phyloP scores from a whole-genome alignment of 352 stramenopile species.

The Globisporangium sylvaticum region DNA sequence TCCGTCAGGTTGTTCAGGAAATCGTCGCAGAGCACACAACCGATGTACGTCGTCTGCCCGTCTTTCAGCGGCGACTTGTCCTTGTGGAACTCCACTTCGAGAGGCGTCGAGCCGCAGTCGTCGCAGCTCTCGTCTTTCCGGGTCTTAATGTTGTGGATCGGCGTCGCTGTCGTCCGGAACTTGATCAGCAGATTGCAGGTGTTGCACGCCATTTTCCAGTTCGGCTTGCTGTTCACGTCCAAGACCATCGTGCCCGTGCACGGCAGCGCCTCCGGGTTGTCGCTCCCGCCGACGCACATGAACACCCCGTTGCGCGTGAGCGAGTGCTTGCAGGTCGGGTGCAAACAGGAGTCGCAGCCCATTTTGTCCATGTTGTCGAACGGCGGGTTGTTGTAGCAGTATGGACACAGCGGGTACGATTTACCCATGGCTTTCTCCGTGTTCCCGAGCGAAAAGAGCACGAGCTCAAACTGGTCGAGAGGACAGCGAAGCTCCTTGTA shows the following conservation, averaged over 20 bases:
- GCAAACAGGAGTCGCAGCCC: constrained; percentile 41
- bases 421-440: constrained; percentile 37
- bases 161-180: constrained; percentile 26
- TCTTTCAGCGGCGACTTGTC: constrained; percentile 31
- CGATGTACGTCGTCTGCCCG: constrained; percentile 24
- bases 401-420: constrained; percentile 42
- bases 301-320: constrained; percentile 40
- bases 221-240: constrained; percentile 43
- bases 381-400: constrained; percentile 49
- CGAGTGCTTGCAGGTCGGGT: constrained; percentile 42
- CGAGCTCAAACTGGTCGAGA: constrained; percentile 49
- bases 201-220: constrained; percentile 56
- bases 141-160: constrained; percentile 30
- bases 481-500: constrained; percentile 46
- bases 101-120: constrained; percentile 24
- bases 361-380: constrained; percentile 31
- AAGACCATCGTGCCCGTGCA: constrained; percentile 42
- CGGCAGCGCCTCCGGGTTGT: constrained; percentile 10
- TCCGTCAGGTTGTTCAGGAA: constrained; percentile 40
- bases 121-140: constrained; percentile 19
- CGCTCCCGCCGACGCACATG: constrained; percentile 23
- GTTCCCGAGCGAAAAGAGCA: constrained; percentile 51
- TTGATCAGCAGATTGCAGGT: constrained; percentile 40
- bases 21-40: constrained; percentile 46
- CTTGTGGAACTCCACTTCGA: constrained; percentile 49